A percentile compares a stretch with the other conserved stretches of the same genome.
These are phyloP conservation scores for Arthrocladium fulminans DNA, from an alignment of 2,329 filamentous ascomycete genomes.

Conservation along the genomic window DNA sequence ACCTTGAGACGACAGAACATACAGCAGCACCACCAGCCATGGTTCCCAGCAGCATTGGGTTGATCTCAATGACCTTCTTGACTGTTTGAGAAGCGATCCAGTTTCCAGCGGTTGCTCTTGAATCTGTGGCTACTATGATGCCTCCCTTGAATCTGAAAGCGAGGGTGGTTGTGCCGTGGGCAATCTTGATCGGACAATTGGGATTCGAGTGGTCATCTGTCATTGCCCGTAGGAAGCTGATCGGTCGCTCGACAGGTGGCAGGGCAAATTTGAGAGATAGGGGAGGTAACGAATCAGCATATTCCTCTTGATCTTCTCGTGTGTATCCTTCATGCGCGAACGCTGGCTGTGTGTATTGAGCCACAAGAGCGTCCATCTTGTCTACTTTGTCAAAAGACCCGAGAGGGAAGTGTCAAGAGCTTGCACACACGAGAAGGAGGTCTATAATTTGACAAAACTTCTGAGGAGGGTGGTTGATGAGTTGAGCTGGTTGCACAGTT, in stretches of 20 bases:
- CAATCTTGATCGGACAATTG: slow-evolving; percentile 96
- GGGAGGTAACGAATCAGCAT: slow-evolving; percentile 57
- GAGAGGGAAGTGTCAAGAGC: not conserved
- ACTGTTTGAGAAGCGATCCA: slow-evolving; percentile 99
- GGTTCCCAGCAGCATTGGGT: slow-evolving; percentile 84
- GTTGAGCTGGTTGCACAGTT: not conserved
- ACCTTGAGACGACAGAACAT: slow-evolving; percentile 28
- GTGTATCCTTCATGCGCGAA: slow-evolving; percentile 64
- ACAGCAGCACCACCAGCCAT: slow-evolving; percentile 96
- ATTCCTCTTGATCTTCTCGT: slow-evolving; percentile 64
- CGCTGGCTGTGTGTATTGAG: slow-evolving; percentile 76
- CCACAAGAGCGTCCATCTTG: slow-evolving; percentile 83
- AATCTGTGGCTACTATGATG: slow-evolving; percentile 97
- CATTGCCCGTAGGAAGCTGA: slow-evolving; percentile 89
- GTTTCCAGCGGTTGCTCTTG: slow-evolving; percentile 90
- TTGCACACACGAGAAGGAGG: not conserved
- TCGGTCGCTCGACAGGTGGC: slow-evolving; percentile 74
- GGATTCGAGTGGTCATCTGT: slow-evolving; percentile 97
- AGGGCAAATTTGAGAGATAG: slow-evolving; percentile 90
- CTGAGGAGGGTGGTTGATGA: not conserved
- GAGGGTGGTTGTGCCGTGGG: slow-evolving; percentile 95
- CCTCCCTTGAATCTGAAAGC: slow-evolving; percentile 97
- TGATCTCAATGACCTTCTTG: slow-evolving; percentile 99
- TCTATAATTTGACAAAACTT: not conserved
- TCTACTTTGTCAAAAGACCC: not conserved